Percentiles rank a stretch among this genome's conserved stretches.
phyloP scores from a whole-genome alignment of 2,329 filamentous ascomycete species.

The Aschersonia sp. region DNA sequence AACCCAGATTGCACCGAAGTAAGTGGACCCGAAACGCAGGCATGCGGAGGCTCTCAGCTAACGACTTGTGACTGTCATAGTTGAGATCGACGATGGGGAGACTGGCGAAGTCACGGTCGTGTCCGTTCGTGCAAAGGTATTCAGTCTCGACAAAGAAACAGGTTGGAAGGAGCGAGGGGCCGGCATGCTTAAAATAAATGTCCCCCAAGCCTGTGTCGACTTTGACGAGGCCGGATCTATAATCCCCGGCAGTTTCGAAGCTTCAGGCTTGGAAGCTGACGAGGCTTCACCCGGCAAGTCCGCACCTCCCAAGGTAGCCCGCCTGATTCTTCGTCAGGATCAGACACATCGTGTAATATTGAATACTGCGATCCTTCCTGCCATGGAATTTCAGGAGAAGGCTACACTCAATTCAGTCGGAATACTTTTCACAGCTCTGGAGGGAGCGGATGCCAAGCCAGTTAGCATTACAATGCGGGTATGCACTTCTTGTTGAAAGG shows the following conservation, averaged over 20 bases:
- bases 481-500: slow-evolving; percentile 1
- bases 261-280: slow-evolving; percentile 33
- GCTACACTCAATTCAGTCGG: slow-evolving; percentile 57
- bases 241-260: slow-evolving; percentile 41
- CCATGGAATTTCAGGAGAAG: slow-evolving; percentile 67
- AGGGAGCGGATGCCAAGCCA: slow-evolving; percentile 37
- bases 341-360: slow-evolving; percentile 76
- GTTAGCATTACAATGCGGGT: slow-evolving; percentile 49
- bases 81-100: slow-evolving; percentile 71
- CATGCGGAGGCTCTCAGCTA: background rate
- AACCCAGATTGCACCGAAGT: slow-evolving; percentile 56
- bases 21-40: slow-evolving; percentile 29
- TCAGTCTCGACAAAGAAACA: slow-evolving; percentile 55
- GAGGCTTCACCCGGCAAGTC: slow-evolving; percentile 16
- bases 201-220: slow-evolving; percentile 41
- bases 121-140: slow-evolving; percentile 71
- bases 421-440: slow-evolving; percentile 52
- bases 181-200: slow-evolving; percentile 76
- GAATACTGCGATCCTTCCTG: slow-evolving; percentile 68
- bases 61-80: slow-evolving; percentile 21
- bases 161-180: slow-evolving; percentile 85
- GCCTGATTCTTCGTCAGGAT: slow-evolving; percentile 83
- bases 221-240: slow-evolving; percentile 36
- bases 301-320: slow-evolving; percentile 34
- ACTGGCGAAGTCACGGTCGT: slow-evolving; percentile 66